These are phyloP conservation scores for Trichoderma erinaceum DNA, from an alignment of 495 filamentous ascomycete genomes.

Conservation along the genomic window DNA sequence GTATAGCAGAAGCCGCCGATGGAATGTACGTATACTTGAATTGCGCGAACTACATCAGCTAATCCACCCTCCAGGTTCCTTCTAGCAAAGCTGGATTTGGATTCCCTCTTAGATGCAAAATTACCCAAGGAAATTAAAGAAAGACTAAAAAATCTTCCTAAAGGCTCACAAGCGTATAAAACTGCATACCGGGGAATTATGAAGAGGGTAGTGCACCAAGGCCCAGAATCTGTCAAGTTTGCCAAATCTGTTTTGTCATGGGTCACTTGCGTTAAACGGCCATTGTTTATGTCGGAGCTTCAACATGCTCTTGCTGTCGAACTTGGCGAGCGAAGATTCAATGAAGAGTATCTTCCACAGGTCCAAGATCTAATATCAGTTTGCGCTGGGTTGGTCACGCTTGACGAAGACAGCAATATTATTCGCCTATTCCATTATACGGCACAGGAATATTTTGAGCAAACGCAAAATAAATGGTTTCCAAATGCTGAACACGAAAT, in stretches of 20 bases:
- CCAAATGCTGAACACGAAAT: conserved; percentile 32
- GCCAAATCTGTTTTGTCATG: conserved; percentile 39
- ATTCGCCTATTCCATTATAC: conserved; percentile 53
- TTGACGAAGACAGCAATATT: conserved; percentile 40
- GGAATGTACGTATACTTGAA: not conserved
- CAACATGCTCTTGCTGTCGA: conserved; percentile 43
- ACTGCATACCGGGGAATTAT: conserved; percentile 40
- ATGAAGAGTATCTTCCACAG: conserved; percentile 34
- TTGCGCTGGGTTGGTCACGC: conserved; percentile 48
- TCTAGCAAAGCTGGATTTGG: conserved; percentile 44
- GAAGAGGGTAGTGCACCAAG: conserved; percentile 37
- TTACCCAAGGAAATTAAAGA: conserved; percentile 27
- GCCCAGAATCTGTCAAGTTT: conserved; percentile 23
- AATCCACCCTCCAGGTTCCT: conserved; percentile 40
- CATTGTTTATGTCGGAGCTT: conserved; percentile 39
- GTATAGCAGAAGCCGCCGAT: not conserved
- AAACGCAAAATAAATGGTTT: conserved; percentile 30
- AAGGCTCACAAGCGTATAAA: conserved; percentile 21
- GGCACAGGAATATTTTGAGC: conserved; percentile 46
- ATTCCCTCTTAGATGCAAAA: conserved; percentile 35
- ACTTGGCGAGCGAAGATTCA: conserved; percentile 25
- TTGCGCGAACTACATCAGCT: not conserved
- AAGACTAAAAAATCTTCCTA: conserved; percentile 31
- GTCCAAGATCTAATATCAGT: conserved; percentile 39
- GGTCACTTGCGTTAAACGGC: conserved; percentile 38